Conservation (phyloP, 805 yeast species). For the Ascoidea asiatica region DNA sequence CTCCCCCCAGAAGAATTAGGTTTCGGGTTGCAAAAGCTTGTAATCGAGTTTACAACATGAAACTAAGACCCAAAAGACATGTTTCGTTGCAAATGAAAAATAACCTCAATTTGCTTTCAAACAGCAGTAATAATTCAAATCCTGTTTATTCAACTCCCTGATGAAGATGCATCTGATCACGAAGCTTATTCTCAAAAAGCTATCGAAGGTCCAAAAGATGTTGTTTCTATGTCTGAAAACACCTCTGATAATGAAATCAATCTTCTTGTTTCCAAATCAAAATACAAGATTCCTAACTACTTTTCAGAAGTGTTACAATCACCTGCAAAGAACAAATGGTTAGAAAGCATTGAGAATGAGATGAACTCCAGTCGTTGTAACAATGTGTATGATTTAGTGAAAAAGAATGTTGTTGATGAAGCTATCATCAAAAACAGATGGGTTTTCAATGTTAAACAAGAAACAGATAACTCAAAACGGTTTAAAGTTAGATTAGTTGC, state of each 20-base stretch:
- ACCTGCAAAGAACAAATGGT: background rate
- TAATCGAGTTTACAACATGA: too few relatives aligned
- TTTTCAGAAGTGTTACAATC: background rate
- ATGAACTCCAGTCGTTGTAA: background rate
- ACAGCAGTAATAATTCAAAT: too few relatives aligned
- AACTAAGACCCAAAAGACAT: too few relatives aligned
- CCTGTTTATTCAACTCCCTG: background rate
- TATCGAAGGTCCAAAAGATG: too few relatives aligned
- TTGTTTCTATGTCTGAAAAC: too few relatives aligned
- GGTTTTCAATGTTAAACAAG: slow-evolving; percentile 6
- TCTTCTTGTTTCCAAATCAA: background rate
- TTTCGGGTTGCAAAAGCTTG: too few relatives aligned
- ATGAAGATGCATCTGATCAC: background rate
- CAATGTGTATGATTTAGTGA: background rate
- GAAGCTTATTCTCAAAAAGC: too few relatives aligned
- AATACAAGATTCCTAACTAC: background rate
- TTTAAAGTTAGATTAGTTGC: slow-evolving; percentile 7
- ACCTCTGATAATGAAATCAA: background rate
- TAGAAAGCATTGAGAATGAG: background rate
- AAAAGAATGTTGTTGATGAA: background rate
- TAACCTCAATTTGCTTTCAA: too few relatives aligned
- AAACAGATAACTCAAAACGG: slow-evolving; percentile 1
- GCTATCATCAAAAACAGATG: background rate
- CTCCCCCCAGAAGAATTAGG: too few relatives aligned
- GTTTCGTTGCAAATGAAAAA: too few relatives aligned